phyloP scores from a whole-genome alignment of 192 early-diverging fungal genomes.

The Anaeromyces robustus region DNA sequence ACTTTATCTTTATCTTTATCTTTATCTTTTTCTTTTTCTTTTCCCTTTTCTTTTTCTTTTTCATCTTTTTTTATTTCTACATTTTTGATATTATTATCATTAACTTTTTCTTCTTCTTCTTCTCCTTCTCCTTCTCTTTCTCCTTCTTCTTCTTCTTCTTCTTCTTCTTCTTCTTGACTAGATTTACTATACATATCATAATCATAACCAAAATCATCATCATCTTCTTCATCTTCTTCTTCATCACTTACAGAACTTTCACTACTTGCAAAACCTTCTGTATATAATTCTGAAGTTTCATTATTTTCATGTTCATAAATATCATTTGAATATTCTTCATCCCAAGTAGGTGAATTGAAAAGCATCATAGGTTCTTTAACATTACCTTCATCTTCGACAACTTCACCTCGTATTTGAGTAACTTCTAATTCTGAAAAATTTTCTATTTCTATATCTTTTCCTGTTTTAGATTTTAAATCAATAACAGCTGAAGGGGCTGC shows the following conservation, averaged over 20 bases:
- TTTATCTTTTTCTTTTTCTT: neutral
- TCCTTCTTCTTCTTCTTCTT: neutral
- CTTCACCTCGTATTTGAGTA: slow-evolving; percentile 36
- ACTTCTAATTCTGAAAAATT: slow-evolving; percentile 64
- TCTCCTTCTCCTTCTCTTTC: neutral
- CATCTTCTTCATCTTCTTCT: slow-evolving; percentile 8
- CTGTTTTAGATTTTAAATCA: slow-evolving; percentile 54
- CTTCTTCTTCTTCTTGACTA: neutral
- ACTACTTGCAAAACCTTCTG: neutral
- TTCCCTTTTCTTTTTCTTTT: neutral
- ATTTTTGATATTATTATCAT: no score
- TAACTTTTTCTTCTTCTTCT: neutral
- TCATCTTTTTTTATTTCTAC: neutral
- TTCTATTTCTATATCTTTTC: slow-evolving; percentile 75
- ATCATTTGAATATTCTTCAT: neutral
- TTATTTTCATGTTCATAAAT: neutral
- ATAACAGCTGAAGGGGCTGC: slow-evolving; percentile 90
- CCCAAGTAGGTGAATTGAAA: neutral
- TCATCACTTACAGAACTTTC: neutral
- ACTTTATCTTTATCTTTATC: neutral
- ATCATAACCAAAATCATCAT: slow-evolving; percentile 6
- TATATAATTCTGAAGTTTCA: neutral
- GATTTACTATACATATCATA: neutral
- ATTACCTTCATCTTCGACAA: slow-evolving; percentile 20
- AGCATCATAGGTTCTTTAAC: slow-evolving; percentile 8